phyloP scores from a whole-genome alignment of 257 asterid species.

The Sherardia arvensis region DNA sequence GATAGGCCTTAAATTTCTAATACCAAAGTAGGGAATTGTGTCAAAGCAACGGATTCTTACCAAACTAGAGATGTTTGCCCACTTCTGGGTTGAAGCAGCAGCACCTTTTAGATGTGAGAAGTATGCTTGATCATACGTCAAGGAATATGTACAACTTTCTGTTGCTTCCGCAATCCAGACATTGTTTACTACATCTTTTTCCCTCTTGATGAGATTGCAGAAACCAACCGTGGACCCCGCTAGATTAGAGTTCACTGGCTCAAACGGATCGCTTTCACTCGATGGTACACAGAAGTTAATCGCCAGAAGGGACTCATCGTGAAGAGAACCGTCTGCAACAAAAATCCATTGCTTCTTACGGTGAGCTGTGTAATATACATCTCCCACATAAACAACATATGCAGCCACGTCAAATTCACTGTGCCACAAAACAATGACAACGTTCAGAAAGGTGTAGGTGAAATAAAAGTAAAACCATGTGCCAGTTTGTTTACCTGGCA shows the following conservation, averaged over 20 bases:
- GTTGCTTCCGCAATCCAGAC: slow-evolving; percentile 96
- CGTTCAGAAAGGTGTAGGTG: slow-evolving; percentile 15
- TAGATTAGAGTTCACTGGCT: slow-evolving; percentile 45
- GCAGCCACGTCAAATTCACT: slow-evolving; percentile 95
- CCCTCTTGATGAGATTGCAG: slow-evolving; percentile 73
- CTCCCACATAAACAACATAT: slow-evolving; percentile 68
- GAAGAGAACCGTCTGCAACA: slow-evolving; percentile 61
- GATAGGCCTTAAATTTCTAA: not conserved
- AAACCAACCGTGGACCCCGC: slow-evolving; percentile 83
- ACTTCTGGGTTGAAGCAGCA: slow-evolving; percentile 49
- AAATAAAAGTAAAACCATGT: slow-evolving; percentile 9
- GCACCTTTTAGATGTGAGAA: slow-evolving; percentile 50
- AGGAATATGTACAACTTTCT: slow-evolving; percentile 63
- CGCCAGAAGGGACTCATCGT: slow-evolving; percentile 56
- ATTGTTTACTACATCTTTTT: slow-evolving; percentile 53
- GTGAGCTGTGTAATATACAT: slow-evolving; percentile 47
- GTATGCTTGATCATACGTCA: slow-evolving; percentile 40
- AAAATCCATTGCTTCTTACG: slow-evolving; percentile 90
- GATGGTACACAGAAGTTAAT: slow-evolving; percentile 56
- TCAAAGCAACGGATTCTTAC: slow-evolving; percentile 29
- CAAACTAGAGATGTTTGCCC: slow-evolving; percentile 54
- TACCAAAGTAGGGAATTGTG: not conserved
- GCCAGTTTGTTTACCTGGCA: slow-evolving; percentile 40
- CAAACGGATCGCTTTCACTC: slow-evolving; percentile 34
- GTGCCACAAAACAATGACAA: slow-evolving; percentile 21